Base-by-base conservation (phyloP, 768 basidiomycete species). In the Serendipita vermifera region DNA sequence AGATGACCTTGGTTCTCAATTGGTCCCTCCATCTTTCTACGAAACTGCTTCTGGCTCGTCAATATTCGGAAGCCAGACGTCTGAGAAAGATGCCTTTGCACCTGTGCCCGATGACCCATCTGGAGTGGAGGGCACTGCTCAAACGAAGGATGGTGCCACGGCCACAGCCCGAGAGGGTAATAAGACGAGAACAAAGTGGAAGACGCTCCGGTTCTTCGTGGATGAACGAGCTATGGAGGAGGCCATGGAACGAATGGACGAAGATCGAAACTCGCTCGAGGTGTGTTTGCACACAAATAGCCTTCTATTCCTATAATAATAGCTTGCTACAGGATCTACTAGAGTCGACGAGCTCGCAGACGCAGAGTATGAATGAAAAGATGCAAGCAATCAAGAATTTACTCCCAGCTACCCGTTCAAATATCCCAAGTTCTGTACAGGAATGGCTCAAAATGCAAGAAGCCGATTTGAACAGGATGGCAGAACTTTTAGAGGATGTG, bases 171-270 rank as follows among this genome's bases (percentile, higher is more conserved):
- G 24, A 22, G 36, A 29, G 2, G 38, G 55, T 38, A 29, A 29
- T 26, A 43, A 2, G 59, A 43, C 32, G 81, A 83, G 80, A 57
- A 73, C 71, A 36, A 73, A 71, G 31, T 89, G 87, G 87, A 90
- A 87, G 73, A 85, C 83, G 0, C 64, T 90, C 32, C 77, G 88
- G 32, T 87, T 90, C 64, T 90, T 91, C 66, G 85, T 89, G 33
- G 85, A 89, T 62, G 88, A 91, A 61, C 75, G 80, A 29, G 83
- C 80, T 5, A 81, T 90, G 33, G 88, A 91, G 55, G 83, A 86
- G 59, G 74, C 80, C 17, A 64, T 84, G 41, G 88, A 90, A 55
- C 73, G 72, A 1, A 78, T 90, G 46, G 88, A 91, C 62, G 75
- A 71, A 56, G 85, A 88, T 56, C 72, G 86, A 46, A 73, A 71